phyloP scores from a whole-genome alignment of 495 filamentous ascomycete genomes.

The Penicillium canariense region DNA sequence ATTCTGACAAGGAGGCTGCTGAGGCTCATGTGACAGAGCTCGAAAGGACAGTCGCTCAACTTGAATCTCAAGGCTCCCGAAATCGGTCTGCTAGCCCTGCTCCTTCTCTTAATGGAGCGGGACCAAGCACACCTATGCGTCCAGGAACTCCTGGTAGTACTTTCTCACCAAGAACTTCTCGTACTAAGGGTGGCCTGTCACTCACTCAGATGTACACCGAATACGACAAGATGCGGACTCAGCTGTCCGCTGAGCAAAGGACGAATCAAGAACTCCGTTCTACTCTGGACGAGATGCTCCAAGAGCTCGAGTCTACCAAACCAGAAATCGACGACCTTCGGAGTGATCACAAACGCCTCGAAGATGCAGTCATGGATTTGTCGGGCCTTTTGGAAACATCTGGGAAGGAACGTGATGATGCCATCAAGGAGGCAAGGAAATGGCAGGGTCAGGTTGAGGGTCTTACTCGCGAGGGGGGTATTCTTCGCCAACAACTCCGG shows the following conservation, averaged over 20 bases:
- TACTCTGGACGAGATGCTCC: slow-evolving; percentile 76
- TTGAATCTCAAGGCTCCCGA: slow-evolving; percentile 52
- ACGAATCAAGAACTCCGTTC: slow-evolving; percentile 66
- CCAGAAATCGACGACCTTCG: slow-evolving; percentile 63
- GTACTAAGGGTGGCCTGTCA: slow-evolving; percentile 56
- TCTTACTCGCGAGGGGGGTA: slow-evolving; percentile 67
- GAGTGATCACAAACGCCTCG: slow-evolving; percentile 51
- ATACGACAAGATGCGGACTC: slow-evolving; percentile 57
- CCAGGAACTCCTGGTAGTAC: slow-evolving; percentile 48
- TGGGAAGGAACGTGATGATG: slow-evolving; percentile 53
- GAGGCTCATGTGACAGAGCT: slow-evolving; percentile 72
- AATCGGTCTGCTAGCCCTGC: slow-evolving; percentile 51
- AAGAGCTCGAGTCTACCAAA: slow-evolving; percentile 55
- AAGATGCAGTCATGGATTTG: slow-evolving; percentile 74
- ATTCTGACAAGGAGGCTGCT: slow-evolving; percentile 63
- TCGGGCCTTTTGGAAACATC: slow-evolving; percentile 62
- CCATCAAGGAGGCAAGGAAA: slow-evolving; percentile 62
- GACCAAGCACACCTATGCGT: slow-evolving; percentile 47
- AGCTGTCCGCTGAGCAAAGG: slow-evolving; percentile 63
- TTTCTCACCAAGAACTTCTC: slow-evolving; percentile 58
- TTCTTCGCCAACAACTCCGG: slow-evolving; percentile 83
- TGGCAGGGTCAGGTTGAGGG: slow-evolving; percentile 70
- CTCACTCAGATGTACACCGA: slow-evolving; percentile 69
- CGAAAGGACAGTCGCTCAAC: slow-evolving; percentile 66
- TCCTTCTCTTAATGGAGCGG: slow-evolving; percentile 50